These are phyloP conservation scores for Fusarium sp. DNA, from an alignment of 2,329 filamentous ascomycete species.

Conservation along the genomic window DNA sequence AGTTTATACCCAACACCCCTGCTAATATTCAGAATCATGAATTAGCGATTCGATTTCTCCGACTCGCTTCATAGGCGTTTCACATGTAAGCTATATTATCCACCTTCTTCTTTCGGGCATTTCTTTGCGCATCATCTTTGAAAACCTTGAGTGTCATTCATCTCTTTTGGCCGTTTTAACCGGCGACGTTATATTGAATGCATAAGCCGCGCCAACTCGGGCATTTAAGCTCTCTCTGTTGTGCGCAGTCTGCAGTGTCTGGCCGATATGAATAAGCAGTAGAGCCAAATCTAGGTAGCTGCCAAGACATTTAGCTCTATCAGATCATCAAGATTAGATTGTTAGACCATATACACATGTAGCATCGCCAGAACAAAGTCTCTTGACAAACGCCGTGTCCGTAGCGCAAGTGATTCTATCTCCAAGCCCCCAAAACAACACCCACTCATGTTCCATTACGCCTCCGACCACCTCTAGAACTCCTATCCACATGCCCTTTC, in stretches of 20 bases:
- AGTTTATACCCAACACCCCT: no score
- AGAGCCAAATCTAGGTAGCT: background rate
- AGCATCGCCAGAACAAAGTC: conserved; percentile 9
- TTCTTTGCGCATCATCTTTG: conserved; percentile 14
- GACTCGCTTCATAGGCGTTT: no score
- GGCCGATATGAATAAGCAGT: background rate
- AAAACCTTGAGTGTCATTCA: conserved; percentile 2
- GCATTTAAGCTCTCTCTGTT: background rate
- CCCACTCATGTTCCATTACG: conserved; percentile 66
- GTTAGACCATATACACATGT: background rate
- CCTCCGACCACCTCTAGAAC: conserved; percentile 84
- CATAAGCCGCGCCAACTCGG: no score
- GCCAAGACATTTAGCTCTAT: background rate
- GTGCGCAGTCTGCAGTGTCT: background rate
- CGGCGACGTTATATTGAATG: background rate
- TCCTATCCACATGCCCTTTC: conserved; percentile 82
- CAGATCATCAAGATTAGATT: background rate
- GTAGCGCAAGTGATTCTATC: conserved; percentile 29
- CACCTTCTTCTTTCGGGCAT: conserved; percentile 23
- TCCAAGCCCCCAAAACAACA: background rate
- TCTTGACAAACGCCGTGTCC: conserved; percentile 26
- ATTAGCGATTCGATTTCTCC: no score
- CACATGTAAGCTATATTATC: background rate
- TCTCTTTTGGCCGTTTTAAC: background rate
- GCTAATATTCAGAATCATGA: no score